Evolutionary conservation across 345 rosid genomes (phyloP).

Genomic region (Gossypium rotundifolium): DNA sequence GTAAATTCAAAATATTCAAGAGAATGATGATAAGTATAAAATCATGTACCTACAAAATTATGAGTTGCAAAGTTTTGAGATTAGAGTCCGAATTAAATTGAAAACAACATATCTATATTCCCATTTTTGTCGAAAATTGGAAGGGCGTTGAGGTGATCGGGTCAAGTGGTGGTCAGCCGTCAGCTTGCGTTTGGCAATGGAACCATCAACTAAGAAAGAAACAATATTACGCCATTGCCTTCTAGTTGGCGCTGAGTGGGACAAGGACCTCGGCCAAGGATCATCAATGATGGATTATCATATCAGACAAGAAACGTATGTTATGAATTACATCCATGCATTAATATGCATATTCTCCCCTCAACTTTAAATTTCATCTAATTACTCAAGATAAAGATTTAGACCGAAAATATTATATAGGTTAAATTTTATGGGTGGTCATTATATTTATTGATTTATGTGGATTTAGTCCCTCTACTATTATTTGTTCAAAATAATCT

Average conservation of each 20-base stretch:
- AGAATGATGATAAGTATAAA: neutral
- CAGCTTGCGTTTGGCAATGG: neutral
- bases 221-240: neutral
- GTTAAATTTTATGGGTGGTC: no score
- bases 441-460: no score
- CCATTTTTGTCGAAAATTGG: neutral
- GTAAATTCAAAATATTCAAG: neutral
- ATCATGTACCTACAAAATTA: neutral
- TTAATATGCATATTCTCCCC: no score
- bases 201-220: neutral
- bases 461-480: no score
- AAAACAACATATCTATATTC: neutral
- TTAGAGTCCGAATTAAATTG: neutral
- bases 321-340: neutral
- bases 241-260: neutral
- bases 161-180: neutral
- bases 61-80: neutral
- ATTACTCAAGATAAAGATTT: no score
- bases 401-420: no score
- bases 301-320: neutral
- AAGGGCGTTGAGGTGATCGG: neutral
- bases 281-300: neutral
- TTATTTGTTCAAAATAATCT: no score
- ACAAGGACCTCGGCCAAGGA: neutral
- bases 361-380: no score